phyloP scores from a whole-genome alignment of 495 filamentous ascomycete genomes.

The Chaetomium tenue region DNA sequence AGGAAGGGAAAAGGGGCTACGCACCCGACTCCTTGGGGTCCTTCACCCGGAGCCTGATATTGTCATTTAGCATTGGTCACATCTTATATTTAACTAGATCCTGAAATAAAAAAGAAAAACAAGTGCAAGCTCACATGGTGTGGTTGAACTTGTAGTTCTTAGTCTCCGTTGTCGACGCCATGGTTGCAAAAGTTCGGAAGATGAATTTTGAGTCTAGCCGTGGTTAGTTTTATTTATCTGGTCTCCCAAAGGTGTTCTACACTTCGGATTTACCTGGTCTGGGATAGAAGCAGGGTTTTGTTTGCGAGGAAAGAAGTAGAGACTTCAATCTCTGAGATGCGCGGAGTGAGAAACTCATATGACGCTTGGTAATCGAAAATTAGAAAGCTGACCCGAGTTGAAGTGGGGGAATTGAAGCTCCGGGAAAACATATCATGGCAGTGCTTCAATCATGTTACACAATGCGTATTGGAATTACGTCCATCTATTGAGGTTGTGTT shows the following conservation, averaged over 20 bases:
- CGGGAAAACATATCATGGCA: not conserved
- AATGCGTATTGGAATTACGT: not conserved
- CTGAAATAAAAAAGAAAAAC: conserved; percentile 9
- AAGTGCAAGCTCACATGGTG: conserved; percentile 57
- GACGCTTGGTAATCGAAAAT: conserved; percentile 7
- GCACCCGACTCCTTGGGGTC: conserved; percentile 79
- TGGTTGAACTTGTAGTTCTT: conserved; percentile 86
- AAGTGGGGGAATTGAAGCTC: conserved; percentile 2
- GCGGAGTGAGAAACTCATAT: conserved; percentile 27
- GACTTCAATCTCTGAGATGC: conserved; percentile 24
- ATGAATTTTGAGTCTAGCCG: not conserved
- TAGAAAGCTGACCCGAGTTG: not conserved
- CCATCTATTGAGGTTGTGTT: not conserved
- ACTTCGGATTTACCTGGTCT: conserved; percentile 7
- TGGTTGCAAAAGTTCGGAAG: conserved; percentile 47
- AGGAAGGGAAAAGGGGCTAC: conserved; percentile 19
- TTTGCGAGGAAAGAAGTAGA: conserved; percentile 18
- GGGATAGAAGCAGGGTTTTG: conserved; percentile 1
- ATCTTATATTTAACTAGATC: conserved; percentile 19
- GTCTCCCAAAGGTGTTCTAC: not conserved
- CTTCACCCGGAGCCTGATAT: conserved; percentile 84
- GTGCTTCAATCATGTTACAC: not conserved
- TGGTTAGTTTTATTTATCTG: not conserved
- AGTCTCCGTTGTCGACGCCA: conserved; percentile 68
- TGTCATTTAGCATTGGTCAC: conserved; percentile 29